phyloP scores from a whole-genome alignment of 2,329 filamentous ascomycete genomes.

The Alternaria gansuensis region DNA sequence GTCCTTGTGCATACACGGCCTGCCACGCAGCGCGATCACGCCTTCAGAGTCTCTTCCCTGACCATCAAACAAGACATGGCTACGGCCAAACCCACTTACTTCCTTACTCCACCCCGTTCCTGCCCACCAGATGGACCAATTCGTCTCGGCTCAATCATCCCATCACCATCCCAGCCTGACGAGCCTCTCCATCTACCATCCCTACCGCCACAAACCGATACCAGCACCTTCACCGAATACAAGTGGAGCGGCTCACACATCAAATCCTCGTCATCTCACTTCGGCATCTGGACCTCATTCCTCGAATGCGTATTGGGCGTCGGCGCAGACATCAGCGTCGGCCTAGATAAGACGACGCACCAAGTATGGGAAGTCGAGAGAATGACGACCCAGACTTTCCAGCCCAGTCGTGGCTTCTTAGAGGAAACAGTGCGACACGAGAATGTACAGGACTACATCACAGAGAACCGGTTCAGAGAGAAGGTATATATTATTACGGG shows the following conservation, averaged over 20 bases:
- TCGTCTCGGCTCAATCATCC: conserved; percentile 21
- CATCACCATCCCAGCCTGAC: conserved; percentile 13
- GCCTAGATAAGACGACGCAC: neutral
- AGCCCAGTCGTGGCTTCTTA: neutral
- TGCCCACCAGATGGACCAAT: conserved; percentile 14
- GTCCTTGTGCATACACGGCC: too few relatives aligned
- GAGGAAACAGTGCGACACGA: neutral
- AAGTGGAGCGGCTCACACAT: conserved; percentile 8
- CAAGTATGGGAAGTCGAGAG: neutral
- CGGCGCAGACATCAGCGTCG: conserved; percentile 7
- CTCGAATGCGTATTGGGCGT: conserved; percentile 17
- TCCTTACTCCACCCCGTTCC: conserved; percentile 4
- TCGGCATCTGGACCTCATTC: conserved; percentile 25
- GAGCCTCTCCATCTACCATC: conserved; percentile 9
- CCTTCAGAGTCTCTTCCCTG: neutral
- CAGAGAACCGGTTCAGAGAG: conserved; percentile 10
- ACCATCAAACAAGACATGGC: neutral
- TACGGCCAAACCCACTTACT: neutral
- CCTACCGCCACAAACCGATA: neutral
- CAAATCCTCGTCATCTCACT: neutral
- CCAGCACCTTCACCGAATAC: neutral
- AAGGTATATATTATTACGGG: conserved; percentile 20
- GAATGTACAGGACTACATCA: conserved; percentile 8
- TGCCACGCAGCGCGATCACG: neutral
- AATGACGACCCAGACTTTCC: neutral